Evolutionary conservation across 176 grass and related monocot species (phyloP).

Genomic region (maize (Zea mays)): DNA sequence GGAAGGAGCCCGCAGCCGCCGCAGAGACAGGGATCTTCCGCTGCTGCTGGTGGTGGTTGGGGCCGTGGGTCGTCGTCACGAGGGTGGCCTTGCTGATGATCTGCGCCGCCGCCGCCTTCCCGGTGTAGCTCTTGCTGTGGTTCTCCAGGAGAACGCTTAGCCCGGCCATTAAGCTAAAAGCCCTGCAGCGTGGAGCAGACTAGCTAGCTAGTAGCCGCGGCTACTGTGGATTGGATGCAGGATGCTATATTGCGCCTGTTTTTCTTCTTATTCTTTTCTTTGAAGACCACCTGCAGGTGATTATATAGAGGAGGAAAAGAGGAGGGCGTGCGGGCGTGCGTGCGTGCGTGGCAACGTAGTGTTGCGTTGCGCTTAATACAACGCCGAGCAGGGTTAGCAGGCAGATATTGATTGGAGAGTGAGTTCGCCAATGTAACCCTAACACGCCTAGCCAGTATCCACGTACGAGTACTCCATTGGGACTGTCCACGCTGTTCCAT

Average conservation of each 20-base stretch:
- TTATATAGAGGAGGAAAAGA: neutral
- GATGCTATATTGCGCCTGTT: neutral
- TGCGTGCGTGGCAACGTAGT: neutral
- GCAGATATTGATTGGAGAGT: neutral
- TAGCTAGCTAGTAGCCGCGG: neutral
- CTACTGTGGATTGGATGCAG: neutral
- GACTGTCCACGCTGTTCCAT: neutral
- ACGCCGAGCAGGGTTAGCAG: neutral
- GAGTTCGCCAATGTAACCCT: neutral
- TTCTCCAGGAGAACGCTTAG: constrained; percentile 57
- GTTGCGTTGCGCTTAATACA: neutral
- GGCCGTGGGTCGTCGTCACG: neutral
- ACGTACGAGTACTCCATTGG: neutral
- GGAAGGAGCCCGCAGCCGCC: constrained; percentile 28
- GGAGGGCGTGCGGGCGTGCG: no score
- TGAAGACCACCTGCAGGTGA: neutral
- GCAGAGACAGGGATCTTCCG: neutral
- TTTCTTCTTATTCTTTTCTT: no score
- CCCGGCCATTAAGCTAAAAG: constrained; percentile 46
- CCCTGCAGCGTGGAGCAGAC: neutral
- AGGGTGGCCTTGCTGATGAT: constrained; percentile 58
- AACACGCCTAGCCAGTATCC: neutral
- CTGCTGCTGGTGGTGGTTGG: neutral
- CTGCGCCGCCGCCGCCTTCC: constrained; percentile 17
- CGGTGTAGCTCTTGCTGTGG: constrained; percentile 5